These are phyloP conservation scores for Penicillium goetzii DNA, from an alignment of 495 filamentous ascomycete genomes.

Conservation along the genomic window DNA sequence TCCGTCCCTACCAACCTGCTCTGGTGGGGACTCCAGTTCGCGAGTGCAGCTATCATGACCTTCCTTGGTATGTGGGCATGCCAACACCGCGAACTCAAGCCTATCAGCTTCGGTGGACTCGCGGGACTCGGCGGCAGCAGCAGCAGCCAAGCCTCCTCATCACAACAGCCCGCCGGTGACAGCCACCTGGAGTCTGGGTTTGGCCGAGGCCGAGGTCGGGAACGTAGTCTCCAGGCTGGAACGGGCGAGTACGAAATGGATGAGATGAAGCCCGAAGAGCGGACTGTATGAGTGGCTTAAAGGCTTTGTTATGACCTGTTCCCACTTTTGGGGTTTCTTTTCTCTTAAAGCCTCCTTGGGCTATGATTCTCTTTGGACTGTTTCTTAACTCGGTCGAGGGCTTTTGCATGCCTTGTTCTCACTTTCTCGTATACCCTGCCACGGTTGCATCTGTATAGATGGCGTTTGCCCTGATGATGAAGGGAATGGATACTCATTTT, in stretches of 20 bases:
- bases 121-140: constrained; percentile 57
- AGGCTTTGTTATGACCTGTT: not conserved
- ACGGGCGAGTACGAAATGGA: constrained; percentile 78
- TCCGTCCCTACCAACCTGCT: constrained; percentile 72
- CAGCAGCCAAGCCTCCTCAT: constrained; percentile 26
- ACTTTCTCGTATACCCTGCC: constrained; percentile 44
- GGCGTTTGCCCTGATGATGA: constrained; percentile 38
- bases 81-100: constrained; percentile 82
- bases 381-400: constrained; percentile 2
- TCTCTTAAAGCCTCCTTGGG: constrained; percentile 9
- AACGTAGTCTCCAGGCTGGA: constrained; percentile 55
- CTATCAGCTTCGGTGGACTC: constrained; percentile 82
- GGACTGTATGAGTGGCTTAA: constrained; percentile 37
- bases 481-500: constrained; percentile 26
- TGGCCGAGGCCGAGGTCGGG: constrained; percentile 43
- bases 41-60: constrained; percentile 70
- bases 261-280: constrained; percentile 55
- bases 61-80: constrained; percentile 85
- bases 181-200: constrained; percentile 35
- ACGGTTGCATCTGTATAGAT: constrained; percentile 44
- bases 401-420: constrained; percentile 15
- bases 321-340: constrained; percentile 9
- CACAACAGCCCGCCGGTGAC: constrained; percentile 30
- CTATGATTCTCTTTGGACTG: constrained; percentile 10
- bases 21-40: constrained; percentile 85